Evolutionary conservation across 225 moss, liverwort and hornwort genomes (phyloP), one percentile per base, ranked within the genome.

Genomic region (Antitrichia curtipendula): DNA sequence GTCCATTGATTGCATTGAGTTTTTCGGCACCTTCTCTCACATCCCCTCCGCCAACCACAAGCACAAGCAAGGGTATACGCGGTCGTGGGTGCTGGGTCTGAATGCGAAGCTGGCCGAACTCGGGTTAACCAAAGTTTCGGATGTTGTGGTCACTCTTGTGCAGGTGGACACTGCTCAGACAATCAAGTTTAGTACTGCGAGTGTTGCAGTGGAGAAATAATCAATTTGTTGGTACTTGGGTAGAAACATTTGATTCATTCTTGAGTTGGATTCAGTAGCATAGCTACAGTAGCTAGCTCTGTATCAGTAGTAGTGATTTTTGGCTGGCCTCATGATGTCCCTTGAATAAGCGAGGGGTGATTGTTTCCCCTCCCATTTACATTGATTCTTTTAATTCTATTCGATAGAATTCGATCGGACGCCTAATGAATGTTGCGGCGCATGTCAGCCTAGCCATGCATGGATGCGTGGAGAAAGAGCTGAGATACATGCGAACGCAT

Each of bases 11-110:
- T 94, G 94, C 80, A 60, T 65, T 66, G 94, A 94, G 69, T 94
- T 88, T 73, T 90, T 92, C 58, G 94, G 91, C 50, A 92, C 88
- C 12, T 94, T 94, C 77, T 53, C 85, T 5, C 80, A 88, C 87
- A 77, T 94, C 11, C 94, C 94, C 6, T 24, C 45, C 43, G 92
- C 88, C 32, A 80, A 84, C 72, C 88, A 84, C 80, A 69, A 54
- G 63, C 86, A 78, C 68, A 79, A 81, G 38, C 11, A 18, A 32
- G 63, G 36, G 12, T 87, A 74, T 23, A 10, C 75, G 36, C 59
- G 32, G 61, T 43, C 65, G 27, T 93, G 93, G 93, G 49, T 49
- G 58, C 29, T 88, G 47, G 92, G 92, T 8, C 62, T 93, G 25
- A 90, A 69, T 19, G 68, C 38, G 17, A 92, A 92, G 82, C 49